A percentile compares a stretch with the other conserved stretches of the same genome.
Evolutionary conservation across 2,329 filamentous ascomycete genomes (phyloP).

Genomic region (Calonectria naviculata): DNA sequence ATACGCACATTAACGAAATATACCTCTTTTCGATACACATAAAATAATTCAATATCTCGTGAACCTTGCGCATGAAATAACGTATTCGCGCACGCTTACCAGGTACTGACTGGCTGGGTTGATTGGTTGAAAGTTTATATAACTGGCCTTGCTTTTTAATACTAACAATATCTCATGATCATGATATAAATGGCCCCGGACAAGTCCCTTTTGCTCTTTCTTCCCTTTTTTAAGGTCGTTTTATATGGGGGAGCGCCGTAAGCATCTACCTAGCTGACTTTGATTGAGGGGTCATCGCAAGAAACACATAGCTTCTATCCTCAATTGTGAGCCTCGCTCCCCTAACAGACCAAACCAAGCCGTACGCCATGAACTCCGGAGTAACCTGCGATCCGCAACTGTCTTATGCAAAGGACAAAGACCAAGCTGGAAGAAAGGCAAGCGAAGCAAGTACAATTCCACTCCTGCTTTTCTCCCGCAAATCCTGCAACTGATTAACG

Average conservation of each 20-base stretch:
- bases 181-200: slow-evolving; percentile 34
- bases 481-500: slow-evolving; percentile 57
- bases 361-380: slow-evolving; percentile 46
- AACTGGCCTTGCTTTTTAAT: slow-evolving; percentile 27
- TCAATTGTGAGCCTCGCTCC: slow-evolving; percentile 8
- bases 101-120: background rate
- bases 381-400: slow-evolving; percentile 37
- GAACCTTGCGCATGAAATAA: no score
- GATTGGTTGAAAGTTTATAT: background rate
- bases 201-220: slow-evolving; percentile 11
- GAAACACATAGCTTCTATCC: slow-evolving; percentile 22
- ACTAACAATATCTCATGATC: slow-evolving; percentile 34
- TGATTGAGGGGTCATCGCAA: slow-evolving; percentile 27
- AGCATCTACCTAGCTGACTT: slow-evolving; percentile 38
- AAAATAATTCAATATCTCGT: no score
- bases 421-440: slow-evolving; percentile 30
- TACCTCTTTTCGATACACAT: slow-evolving; percentile 43
- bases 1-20: slow-evolving; percentile 39
- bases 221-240: slow-evolving; percentile 1
- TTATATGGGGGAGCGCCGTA: slow-evolving; percentile 21
- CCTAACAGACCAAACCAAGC: slow-evolving; percentile 27
- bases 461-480: slow-evolving; percentile 32
- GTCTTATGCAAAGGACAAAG: slow-evolving; percentile 35
- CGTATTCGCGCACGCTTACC: background rate
- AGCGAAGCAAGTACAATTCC: slow-evolving; percentile 28